phyloP scores from a whole-genome alignment of 176 grass and related monocot genomes.

The Aegilops bicornis region DNA sequence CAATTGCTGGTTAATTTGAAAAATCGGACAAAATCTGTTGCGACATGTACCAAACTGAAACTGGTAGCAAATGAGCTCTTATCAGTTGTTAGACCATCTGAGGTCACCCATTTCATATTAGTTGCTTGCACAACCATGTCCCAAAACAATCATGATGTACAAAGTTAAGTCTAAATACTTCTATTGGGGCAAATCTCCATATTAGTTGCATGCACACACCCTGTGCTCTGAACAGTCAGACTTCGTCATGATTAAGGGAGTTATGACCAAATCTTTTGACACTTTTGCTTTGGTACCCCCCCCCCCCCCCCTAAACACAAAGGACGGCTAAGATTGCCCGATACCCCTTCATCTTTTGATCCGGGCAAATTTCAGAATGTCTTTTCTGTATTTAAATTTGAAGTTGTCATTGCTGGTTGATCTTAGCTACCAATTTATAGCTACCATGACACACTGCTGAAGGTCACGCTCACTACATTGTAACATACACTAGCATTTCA shows the following conservation, averaged over 20 bases:
- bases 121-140: not conserved
- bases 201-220: not conserved
- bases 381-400: not conserved
- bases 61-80: not conserved
- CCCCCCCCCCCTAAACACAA: too few relatives aligned
- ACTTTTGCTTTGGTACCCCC: too few relatives aligned
- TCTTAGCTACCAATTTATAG: not conserved
- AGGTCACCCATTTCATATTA: not conserved
- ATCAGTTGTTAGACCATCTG: not conserved
- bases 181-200: not conserved
- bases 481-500: not conserved
- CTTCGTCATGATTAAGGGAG: not conserved
- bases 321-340: too few relatives aligned
- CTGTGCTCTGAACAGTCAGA: not conserved
- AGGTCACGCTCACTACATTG: not conserved
- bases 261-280: not conserved
- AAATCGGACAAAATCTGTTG: not conserved
- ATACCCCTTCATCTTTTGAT: not conserved
- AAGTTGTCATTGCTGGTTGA: not conserved
- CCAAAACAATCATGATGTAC: not conserved
- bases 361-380: not conserved
- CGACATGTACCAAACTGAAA: not conserved
- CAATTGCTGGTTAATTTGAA: not conserved
- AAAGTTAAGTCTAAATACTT: not conserved
- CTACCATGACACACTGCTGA: not conserved